These are phyloP conservation scores for Boletus rufocinnamomeus DNA, from an alignment of 768 basidiomycete genomes.

Conservation along the genomic window DNA sequence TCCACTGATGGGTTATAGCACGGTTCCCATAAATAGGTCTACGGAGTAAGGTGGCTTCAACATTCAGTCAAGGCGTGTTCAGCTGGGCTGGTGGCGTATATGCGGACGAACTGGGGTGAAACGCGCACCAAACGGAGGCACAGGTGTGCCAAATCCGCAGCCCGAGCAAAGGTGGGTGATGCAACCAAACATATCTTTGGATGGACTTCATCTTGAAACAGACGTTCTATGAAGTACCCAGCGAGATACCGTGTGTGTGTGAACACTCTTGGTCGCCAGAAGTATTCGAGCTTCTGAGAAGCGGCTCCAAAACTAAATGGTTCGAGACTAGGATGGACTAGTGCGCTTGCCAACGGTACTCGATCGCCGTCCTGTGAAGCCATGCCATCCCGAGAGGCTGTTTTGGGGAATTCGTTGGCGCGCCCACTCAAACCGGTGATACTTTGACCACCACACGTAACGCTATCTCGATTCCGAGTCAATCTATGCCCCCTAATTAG, in stretches of 20 bases:
- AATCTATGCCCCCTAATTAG: not conserved
- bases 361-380: not conserved
- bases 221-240: not conserved
- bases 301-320: not conserved
- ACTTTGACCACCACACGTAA: not conserved
- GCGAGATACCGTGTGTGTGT: not conserved
- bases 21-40: not conserved
- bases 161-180: not conserved
- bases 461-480: not conserved
- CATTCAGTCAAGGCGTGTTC: not conserved
- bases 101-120: not conserved
- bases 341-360: not conserved
- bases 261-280: not conserved
- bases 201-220: not conserved
- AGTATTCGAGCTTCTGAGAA: not conserved
- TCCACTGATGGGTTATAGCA: not conserved
- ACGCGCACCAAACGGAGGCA: not conserved
- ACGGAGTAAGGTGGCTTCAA: not conserved
- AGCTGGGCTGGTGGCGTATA: not conserved
- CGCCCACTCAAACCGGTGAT: not conserved
- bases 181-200: not conserved
- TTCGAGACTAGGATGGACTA: not conserved
- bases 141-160: not conserved
- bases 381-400: not conserved
- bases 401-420: not conserved